phyloP scores from a whole-genome alignment of 352 stramenopile species.

The Blastocystis hominis region DNA sequence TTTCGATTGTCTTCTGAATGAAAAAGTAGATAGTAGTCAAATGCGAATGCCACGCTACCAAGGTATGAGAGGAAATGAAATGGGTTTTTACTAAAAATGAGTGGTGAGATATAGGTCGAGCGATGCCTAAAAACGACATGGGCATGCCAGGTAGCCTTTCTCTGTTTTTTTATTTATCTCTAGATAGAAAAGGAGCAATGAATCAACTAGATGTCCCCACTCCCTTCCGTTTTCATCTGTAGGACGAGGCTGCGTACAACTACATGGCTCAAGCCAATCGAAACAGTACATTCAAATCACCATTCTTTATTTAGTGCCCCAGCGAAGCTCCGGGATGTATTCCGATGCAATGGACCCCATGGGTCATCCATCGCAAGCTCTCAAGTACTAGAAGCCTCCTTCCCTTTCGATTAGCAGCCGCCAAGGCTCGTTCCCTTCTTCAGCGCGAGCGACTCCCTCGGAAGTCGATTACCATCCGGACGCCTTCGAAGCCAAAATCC shows the following conservation, averaged over 20 bases:
- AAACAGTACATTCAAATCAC: neutral
- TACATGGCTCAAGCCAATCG: neutral
- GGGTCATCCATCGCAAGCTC: neutral
- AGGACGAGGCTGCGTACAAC: slow-evolving; percentile 8
- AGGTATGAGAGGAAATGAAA: neutral
- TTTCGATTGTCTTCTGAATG: neutral
- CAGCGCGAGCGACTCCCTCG: neutral
- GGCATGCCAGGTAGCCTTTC: neutral
- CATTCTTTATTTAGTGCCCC: neutral
- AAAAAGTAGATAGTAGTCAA: neutral
- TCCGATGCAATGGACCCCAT: neutral
- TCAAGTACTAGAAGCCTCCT: neutral
- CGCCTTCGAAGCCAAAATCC: neutral
- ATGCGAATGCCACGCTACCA: neutral
- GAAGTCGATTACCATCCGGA: neutral
- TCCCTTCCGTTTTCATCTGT: neutral
- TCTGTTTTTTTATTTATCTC: too few relatives aligned
- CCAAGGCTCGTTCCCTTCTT: neutral
- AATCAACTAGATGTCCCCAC: too few relatives aligned
- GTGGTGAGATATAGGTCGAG: slow-evolving; percentile 5
- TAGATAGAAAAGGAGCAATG: too few relatives aligned
- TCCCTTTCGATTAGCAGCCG: neutral
- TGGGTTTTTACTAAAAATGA: neutral
- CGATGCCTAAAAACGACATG: neutral
- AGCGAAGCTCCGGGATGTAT: neutral